Evolutionary conservation across 352 stramenopile genomes (phyloP), one percentile per base, ranked within the genome.

Genomic region (Globisporangium yorkense): DNA sequence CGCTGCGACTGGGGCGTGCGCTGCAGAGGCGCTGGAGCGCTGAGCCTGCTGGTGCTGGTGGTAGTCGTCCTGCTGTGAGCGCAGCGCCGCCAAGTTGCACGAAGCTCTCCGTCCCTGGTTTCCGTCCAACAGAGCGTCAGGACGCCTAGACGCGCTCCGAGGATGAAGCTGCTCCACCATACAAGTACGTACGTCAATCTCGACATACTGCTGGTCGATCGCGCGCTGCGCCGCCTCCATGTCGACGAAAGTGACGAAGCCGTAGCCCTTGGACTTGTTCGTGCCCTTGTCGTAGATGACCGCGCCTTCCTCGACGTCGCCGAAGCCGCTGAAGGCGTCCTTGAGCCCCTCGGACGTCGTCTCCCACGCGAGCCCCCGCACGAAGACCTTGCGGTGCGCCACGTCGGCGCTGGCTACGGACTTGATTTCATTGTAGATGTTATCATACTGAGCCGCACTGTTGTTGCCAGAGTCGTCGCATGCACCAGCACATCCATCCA

Each of bases 371-470:
- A 92, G 70, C 13, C 75, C 76, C 49, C 71, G 71, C 62, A 92
- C 74, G 63, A 88, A 85, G 41, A 92, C 72, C 59, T 88, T 88
- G 62, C 83, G 72, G 54, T 88, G 74, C 44, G 64, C 62, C n/a
- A 88, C 52, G 65, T 82, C 72, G 29, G 66, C 67, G 52, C 70
- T 84, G 20, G 68, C 77, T 60, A 74, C 68, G 29, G 68, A 60
- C 65, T 83, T 87, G 56, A 92, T 73, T 63, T 82, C 73, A 49
- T 74, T 58, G 52, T 79, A 75, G 54, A 92, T 67, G 37, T 70
- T 63, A 45, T 85, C 64, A 59, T 87, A 72, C 67, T 88, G 71
- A 56, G 69, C 65, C 52, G 83, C 78, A 43, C 83, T 92, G 64
- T 40, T n/a, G 51, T 21, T 48, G 48, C 29, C 13, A 40, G 13